These are phyloP conservation scores for Dactylellina leptospora DNA, from an alignment of 2,329 filamentous ascomycete genomes.

Conservation along the genomic window DNA sequence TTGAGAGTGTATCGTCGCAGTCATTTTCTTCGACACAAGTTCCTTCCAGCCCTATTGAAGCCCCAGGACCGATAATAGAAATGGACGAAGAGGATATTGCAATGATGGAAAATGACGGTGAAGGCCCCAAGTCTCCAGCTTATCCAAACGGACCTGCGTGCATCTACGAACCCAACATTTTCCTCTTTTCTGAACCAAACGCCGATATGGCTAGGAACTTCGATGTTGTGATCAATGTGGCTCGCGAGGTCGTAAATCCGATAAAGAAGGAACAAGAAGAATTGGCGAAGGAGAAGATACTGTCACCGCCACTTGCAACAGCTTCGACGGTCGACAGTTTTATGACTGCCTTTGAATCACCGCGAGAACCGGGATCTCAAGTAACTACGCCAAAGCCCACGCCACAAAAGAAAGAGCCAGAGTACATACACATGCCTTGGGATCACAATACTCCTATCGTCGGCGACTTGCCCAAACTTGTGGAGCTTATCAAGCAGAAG, in stretches of 20 bases:
- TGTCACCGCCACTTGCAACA: slow-evolving; percentile 66
- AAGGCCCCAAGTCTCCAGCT: slow-evolving; percentile 78
- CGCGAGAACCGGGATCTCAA: slow-evolving; percentile 63
- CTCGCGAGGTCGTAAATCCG: slow-evolving; percentile 80
- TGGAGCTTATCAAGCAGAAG: slow-evolving; percentile 77
- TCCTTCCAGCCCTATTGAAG: slow-evolving; percentile 60
- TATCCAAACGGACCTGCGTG: slow-evolving; percentile 84
- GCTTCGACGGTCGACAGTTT: slow-evolving; percentile 69
- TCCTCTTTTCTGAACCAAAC: slow-evolving; percentile 80
- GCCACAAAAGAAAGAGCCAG: slow-evolving; percentile 67
- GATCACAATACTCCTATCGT: slow-evolving; percentile 89
- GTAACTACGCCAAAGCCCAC: slow-evolving; percentile 67
- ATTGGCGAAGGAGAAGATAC: slow-evolving; percentile 58
- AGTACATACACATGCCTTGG: slow-evolving; percentile 88
- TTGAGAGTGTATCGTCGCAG: slow-evolving; percentile 58
- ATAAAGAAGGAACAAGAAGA: slow-evolving; percentile 63
- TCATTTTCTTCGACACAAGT: slow-evolving; percentile 62
- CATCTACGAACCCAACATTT: slow-evolving; percentile 80
- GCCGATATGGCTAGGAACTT: slow-evolving; percentile 79
- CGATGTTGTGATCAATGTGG: slow-evolving; percentile 85
- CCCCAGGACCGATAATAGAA: slow-evolving; percentile 63
- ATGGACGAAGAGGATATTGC: slow-evolving; percentile 71
- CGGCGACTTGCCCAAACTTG: slow-evolving; percentile 76
- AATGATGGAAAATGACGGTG: slow-evolving; percentile 77
- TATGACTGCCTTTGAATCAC: slow-evolving; percentile 70